Percentiles rank a stretch among this genome's conserved stretches.
These are phyloP conservation scores for Bretschneidera sinensis DNA, from an alignment of 345 rosid species.

Conservation along the genomic window DNA sequence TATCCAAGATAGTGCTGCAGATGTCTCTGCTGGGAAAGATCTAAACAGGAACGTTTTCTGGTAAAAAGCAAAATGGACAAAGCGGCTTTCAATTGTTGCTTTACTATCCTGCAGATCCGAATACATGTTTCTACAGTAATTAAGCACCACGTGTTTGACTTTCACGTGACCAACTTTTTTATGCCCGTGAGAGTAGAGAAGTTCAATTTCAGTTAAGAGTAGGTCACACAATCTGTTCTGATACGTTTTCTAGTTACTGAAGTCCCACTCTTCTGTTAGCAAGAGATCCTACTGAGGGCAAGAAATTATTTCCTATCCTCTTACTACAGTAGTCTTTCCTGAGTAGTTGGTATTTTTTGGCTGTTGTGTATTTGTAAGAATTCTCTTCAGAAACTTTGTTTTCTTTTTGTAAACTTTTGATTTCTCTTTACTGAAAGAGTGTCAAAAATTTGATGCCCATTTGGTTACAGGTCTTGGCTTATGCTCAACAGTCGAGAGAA, in stretches of 20 bases:
- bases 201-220: not conserved
- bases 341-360: not conserved
- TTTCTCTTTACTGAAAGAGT: slow-evolving; percentile 2
- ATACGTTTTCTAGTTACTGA: not conserved
- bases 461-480: slow-evolving; percentile 53
- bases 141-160: not conserved
- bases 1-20: too few species aligned
- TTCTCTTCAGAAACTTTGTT: slow-evolving; percentile 4
- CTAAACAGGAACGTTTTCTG: too few species aligned
- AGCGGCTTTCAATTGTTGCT: too few species aligned
- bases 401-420: not conserved
- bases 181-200: not conserved
- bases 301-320: too few species aligned
- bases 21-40: too few species aligned
- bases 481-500: slow-evolving; percentile 84
- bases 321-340: too few species aligned
- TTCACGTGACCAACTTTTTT: not conserved
- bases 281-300: not conserved
- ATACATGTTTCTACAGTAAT: too few species aligned
- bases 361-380: not conserved
- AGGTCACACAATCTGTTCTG: not conserved
- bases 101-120: too few species aligned
- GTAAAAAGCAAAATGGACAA: too few species aligned
- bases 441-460: not conserved
- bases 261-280: not conserved